phyloP scores from a whole-genome alignment of 2,329 filamentous ascomycete genomes.

The Phialophora expanda region DNA sequence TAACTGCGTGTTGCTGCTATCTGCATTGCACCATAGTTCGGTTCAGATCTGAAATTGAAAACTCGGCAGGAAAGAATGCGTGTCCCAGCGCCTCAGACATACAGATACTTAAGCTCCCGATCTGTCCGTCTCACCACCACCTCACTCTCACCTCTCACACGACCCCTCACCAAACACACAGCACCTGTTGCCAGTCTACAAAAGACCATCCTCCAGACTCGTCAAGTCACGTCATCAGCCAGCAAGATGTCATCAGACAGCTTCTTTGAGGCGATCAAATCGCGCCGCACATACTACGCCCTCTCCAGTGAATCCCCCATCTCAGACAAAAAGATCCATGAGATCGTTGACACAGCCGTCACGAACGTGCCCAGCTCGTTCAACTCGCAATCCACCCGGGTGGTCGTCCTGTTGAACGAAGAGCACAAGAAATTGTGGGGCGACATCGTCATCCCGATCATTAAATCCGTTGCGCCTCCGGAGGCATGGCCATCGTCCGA shows the following conservation, averaged over 20 bases:
- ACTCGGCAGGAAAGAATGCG: constrained; percentile 11
- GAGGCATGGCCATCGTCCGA: constrained; percentile 28
- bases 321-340: constrained; percentile 34
- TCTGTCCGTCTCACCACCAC: background rate
- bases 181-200: background rate
- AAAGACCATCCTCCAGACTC: background rate
- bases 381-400: constrained; percentile 84
- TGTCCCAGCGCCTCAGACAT: constrained; percentile 11
- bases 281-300: constrained; percentile 35
- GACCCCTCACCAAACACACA: background rate
- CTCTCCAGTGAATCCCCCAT: constrained; percentile 33
- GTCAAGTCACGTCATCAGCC: constrained; percentile 11
- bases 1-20: constrained; percentile 2
- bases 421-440: constrained; percentile 92
- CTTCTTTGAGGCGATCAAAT: constrained; percentile 29
- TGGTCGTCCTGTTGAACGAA: constrained; percentile 76
- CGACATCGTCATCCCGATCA: constrained; percentile 27
- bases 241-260: constrained; percentile 23
- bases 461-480: constrained; percentile 32
- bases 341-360: constrained; percentile 32
- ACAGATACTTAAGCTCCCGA: constrained; percentile 15
- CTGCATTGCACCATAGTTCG: constrained; percentile 1
- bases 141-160: background rate
- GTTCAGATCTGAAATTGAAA: background rate
- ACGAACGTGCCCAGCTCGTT: constrained; percentile 70